Percentiles rank a stretch among this genome's conserved stretches.
Evolutionary conservation across 768 basidiomycete species (phyloP).

Genomic region (Coprinopsis sp.): DNA sequence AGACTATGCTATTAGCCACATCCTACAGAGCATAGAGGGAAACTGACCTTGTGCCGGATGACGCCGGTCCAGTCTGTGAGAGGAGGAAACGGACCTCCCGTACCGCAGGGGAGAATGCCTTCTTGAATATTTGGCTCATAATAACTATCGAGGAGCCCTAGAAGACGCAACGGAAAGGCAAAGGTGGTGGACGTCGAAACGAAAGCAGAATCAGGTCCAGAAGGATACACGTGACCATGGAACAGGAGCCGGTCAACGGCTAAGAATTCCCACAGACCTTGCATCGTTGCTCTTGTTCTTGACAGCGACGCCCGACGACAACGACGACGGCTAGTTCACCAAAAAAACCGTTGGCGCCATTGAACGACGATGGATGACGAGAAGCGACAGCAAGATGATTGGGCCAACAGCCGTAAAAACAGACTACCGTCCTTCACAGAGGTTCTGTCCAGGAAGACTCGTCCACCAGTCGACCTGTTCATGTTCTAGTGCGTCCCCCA

Average conservation of each 20-base stretch:
- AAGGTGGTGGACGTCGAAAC: constrained; percentile 8
- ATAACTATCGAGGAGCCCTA: constrained; percentile 38
- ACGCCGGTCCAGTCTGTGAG: constrained; percentile 72
- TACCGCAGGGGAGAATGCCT: constrained; percentile 70
- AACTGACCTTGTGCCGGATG: constrained; percentile 71
- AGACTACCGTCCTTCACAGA: constrained; percentile 86
- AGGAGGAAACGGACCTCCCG: constrained; percentile 78
- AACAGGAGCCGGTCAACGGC: no score
- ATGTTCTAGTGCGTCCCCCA: constrained; percentile 94
- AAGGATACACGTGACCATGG: no score
- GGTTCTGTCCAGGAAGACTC: constrained; percentile 84
- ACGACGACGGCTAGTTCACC: constrained; percentile 12
- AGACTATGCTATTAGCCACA: constrained; percentile 10
- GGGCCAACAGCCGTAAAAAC: constrained; percentile 64
- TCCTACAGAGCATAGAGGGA: constrained; percentile 2
- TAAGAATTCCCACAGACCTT: no score
- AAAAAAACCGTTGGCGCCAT: constrained; percentile 12
- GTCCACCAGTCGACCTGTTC: constrained; percentile 96
- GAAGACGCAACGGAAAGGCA: constrained; percentile 10
- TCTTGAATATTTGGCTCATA: constrained; percentile 44
- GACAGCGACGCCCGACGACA: constrained; percentile 20
- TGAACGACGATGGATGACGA: constrained; percentile 40
- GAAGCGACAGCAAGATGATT: constrained; percentile 65
- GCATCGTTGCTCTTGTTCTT: constrained; percentile 18
- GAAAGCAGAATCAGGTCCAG: no score